Conservation (phyloP, 768 basidiomycete genomes). For the Cystobasidiopsis lactophilus region DNA sequence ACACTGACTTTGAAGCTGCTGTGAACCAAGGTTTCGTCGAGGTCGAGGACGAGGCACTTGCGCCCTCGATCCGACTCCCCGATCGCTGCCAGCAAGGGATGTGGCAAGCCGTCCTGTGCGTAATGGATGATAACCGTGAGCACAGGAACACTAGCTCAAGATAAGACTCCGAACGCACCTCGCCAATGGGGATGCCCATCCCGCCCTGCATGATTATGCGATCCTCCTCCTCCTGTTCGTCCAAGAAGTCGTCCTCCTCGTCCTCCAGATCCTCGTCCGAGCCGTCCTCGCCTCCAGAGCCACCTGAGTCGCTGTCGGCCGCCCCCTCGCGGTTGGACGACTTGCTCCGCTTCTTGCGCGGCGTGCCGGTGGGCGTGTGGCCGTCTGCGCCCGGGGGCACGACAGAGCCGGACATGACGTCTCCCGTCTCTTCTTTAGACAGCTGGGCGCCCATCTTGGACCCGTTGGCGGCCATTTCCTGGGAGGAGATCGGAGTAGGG, state of each 20-base stretch:
- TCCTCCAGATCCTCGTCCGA: conserved; percentile 1
- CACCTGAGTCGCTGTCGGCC: background rate
- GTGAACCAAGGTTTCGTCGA: conserved; percentile 92
- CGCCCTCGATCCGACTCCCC: conserved; percentile 56
- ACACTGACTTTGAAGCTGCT: conserved; percentile 84
- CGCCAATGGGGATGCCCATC: conserved; percentile 79
- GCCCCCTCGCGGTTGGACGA: conserved; percentile 2
- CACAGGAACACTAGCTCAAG: background rate
- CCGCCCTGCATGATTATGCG: conserved; percentile 21
- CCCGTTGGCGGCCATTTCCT: conserved; percentile 5
- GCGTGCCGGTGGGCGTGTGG: conserved; percentile 6
- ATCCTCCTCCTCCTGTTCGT: conserved; percentile 14
- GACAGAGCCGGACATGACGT: conserved; percentile 10
- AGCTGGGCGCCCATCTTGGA: background rate
- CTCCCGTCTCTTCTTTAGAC: conserved; percentile 9
- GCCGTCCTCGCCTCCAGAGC: background rate
- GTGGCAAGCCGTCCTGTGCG: conserved; percentile 56
- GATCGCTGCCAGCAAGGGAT: conserved; percentile 70
- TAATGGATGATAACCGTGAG: background rate
- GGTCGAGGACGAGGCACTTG: conserved; percentile 87
- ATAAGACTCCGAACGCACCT: conserved; percentile 41
- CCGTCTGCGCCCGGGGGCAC: conserved; percentile 11
- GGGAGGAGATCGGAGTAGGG: too few species aligned
- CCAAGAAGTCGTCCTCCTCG: conserved; percentile 1
- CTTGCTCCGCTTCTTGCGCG: conserved; percentile 4